Base-by-base conservation (phyloP, 139 green algal genomes). In the Desmodesmus armatus region DNA sequence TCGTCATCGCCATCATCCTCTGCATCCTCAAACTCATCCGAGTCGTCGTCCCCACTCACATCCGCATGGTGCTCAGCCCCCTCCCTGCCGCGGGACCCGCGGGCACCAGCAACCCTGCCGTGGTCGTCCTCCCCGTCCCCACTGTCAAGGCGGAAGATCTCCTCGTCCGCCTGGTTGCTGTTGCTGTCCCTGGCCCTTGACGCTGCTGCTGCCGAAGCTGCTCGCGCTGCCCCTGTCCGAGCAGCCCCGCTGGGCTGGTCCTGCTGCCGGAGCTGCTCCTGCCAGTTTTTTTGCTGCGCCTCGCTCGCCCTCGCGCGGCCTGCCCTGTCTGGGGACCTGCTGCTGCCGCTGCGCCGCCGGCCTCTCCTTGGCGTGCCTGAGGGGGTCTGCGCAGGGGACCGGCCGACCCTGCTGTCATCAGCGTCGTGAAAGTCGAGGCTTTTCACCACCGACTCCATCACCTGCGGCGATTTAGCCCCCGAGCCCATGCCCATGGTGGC, bases 11-110 rank as follows among this genome's bases (percentile, higher is more conserved):
- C 51, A 39, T 78, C 53, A 55, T 66, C 35, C 27, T 58, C 75
- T 55, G 82, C 7, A 41, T 60, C 51, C 19, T 87, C 82, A 55
- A 83, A 66, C 19, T 67, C 66, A 73, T 60, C n/a, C n/a, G n/a
- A n/a, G n/a, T n/a, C n/a, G n/a, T n/a, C n/a, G n/a, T n/a, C n/a
- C n/a, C n/a, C n/a, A n/a, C n/a, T 43, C 2, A 55, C 84, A 63
- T 60, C 62, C 15, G 71, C 75, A n/a, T 35, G 13, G n/a, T 29
- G 43, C n/a, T 41, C 43, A 3, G 71, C 37, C 23, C 72, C 51
- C 37, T 44, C 47, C n/a, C 55, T 55, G 55, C 25, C 47, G 43
- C 55, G 69, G 31, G 43, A 25, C 29, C 15, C 49, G 13, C 0
- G 13, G 33, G 7, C 49, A 37, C 67, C 19, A 49, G 25, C 67